Evolutionary conservation across 1,284 basidiomycete species (phyloP).

Genomic region (Ceratobasidium theobromae): DNA sequence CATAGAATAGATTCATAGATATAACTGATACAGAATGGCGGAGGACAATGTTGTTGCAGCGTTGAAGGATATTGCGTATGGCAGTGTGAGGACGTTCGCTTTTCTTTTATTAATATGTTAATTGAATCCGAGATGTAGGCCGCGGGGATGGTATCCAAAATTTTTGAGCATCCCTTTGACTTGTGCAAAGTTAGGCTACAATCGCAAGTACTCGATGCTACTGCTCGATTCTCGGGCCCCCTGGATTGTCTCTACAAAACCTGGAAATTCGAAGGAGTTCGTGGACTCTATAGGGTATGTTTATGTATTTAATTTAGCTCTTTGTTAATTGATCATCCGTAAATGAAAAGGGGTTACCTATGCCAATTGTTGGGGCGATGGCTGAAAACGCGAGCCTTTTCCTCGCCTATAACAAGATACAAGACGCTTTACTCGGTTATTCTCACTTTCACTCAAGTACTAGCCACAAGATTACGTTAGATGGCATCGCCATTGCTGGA

Average conservation of each 20-base stretch:
- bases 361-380: constrained; percentile 88
- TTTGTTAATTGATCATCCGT: constrained; percentile 5
- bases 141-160: constrained; percentile 79
- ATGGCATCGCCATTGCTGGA: constrained; percentile 72
- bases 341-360: constrained; percentile 70
- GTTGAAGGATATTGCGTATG: constrained; percentile 50
- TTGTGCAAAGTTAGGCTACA: constrained; percentile 83
- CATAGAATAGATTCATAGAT: constrained; percentile 22
- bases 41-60: constrained; percentile 7
- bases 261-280: constrained; percentile 71
- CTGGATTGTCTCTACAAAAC: constrained; percentile 81
- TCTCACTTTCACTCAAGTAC: constrained; percentile 52
- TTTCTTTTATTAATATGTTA: constrained; percentile 18
- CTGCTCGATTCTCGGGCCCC: constrained; percentile 72
- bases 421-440: constrained; percentile 51
- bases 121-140: constrained; percentile 45
- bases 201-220: constrained; percentile 73
- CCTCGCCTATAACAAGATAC: constrained; percentile 78
- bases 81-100: constrained; percentile 42
- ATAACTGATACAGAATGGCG: not conserved
- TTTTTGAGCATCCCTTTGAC: constrained; percentile 86
- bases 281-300: constrained; percentile 78
- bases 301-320: constrained; percentile 1
- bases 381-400: constrained; percentile 88
- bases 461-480: constrained; percentile 52